Percentiles rank a stretch among this genome's conserved stretches.
These are phyloP conservation scores for Ceratobasidium sp. DNA, from an alignment of 1,284 basidiomycete genomes.

Conservation along the genomic window DNA sequence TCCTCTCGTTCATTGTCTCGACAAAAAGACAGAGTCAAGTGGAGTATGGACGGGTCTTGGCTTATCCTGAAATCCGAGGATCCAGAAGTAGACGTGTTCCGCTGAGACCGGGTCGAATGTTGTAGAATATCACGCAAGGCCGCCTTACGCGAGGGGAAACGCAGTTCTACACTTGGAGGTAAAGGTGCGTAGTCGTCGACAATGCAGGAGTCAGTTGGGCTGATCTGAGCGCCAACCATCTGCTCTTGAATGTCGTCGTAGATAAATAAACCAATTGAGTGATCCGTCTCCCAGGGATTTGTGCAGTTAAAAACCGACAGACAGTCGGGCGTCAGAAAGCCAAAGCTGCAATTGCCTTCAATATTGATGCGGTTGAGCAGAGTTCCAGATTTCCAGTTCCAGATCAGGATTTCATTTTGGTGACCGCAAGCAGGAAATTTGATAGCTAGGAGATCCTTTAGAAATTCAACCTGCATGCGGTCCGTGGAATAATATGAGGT, in stretches of 20 bases:
- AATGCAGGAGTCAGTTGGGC: neutral
- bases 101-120: neutral
- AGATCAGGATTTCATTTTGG: conserved; percentile 31
- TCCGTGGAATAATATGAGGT: neutral
- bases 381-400: conserved; percentile 23
- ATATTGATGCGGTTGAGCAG: conserved; percentile 16
- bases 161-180: neutral
- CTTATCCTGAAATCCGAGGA: too few species aligned
- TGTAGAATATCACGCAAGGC: neutral
- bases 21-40: neutral
- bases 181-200: neutral
- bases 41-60: neutral
- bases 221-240: too few species aligned
- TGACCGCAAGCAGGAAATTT: neutral
- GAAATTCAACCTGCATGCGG: conserved; percentile 9
- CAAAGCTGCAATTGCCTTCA: conserved; percentile 10
- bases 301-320: conserved; percentile 10
- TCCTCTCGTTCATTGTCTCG: neutral
- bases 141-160: neutral
- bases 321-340: neutral
- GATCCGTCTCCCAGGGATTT: neutral
- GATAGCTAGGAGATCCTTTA: neutral
- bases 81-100: neutral
- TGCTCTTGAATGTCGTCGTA: conserved; percentile 6
- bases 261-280: conserved; percentile 10